Evolutionary conservation across 768 basidiomycete genomes (phyloP).

Genomic region (Kwoniella shandongensis): DNA sequence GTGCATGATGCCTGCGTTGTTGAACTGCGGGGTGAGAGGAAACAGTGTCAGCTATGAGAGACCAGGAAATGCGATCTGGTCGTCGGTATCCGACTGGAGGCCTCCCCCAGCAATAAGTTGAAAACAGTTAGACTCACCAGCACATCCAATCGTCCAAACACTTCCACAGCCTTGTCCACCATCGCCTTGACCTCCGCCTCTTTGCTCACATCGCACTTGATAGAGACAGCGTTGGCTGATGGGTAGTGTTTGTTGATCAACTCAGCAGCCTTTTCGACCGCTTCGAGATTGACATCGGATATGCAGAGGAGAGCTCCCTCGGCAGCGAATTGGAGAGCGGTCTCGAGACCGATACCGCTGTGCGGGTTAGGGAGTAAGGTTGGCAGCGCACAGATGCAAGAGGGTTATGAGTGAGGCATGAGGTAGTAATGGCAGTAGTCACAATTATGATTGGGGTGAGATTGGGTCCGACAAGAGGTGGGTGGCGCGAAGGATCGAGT

Average conservation of each 20-base stretch:
- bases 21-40: slow-evolving; percentile 65
- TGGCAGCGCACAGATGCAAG: slow-evolving; percentile 21
- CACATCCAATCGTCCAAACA: slow-evolving; percentile 91
- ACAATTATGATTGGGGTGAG: too few species aligned
- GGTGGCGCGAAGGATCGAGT: background rate
- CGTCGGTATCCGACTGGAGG: too few species aligned
- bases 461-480: too few species aligned
- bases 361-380: background rate
- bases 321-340: slow-evolving; percentile 87
- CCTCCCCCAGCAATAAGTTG: too few species aligned
- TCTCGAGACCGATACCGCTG: slow-evolving; percentile 95
- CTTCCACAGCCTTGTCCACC: slow-evolving; percentile 73
- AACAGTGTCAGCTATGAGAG: background rate
- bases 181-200: slow-evolving; percentile 80
- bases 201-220: slow-evolving; percentile 83
- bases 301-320: slow-evolving; percentile 91
- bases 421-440: too few species aligned
- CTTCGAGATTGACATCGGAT: slow-evolving; percentile 78
- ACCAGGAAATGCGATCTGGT: too few species aligned
- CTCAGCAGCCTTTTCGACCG: slow-evolving; percentile 67
- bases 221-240: slow-evolving; percentile 58
- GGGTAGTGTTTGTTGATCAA: slow-evolving; percentile 68
- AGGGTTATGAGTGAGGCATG: too few species aligned
- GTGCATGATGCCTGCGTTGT: slow-evolving; percentile 99
- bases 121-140: slow-evolving; percentile 67